Evolutionary conservation across 2,329 filamentous ascomycete species (phyloP).

Genomic region (Sporothrix sp.): DNA sequence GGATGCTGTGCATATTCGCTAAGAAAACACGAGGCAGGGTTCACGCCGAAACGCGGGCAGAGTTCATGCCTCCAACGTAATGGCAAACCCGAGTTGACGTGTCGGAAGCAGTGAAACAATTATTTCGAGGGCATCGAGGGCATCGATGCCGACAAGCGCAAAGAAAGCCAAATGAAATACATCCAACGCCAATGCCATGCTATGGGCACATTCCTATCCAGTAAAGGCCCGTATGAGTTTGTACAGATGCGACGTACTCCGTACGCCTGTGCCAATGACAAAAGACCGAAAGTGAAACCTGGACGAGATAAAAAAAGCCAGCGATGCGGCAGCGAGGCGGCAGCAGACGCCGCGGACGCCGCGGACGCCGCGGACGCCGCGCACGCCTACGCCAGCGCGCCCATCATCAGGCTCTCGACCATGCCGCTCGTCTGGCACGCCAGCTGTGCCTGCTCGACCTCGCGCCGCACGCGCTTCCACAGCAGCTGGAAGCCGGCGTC

Average conservation of each 20-base stretch:
- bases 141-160: not conserved
- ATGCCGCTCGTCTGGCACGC: constrained; percentile 78
- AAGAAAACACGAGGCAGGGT: no score
- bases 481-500: constrained; percentile 60
- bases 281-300: not conserved
- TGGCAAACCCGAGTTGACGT: no score
- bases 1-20: no score
- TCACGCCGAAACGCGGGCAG: no score
- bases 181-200: not conserved
- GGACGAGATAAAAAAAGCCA: not conserved
- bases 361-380: no score
- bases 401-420: constrained; percentile 61
- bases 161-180: not conserved
- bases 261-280: constrained; percentile 2
- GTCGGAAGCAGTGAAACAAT: no score
- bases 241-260: not conserved
- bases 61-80: no score
- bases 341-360: no score
- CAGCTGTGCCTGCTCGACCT: constrained; percentile 75
- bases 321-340: not conserved
- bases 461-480: constrained; percentile 59
- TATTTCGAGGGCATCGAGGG: no score
- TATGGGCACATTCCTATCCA: not conserved
- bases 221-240: not conserved
- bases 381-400: constrained; percentile 22